Evolutionary conservation across 352 stramenopile genomes (phyloP).

Genomic region (Peronospora destructor): DNA sequence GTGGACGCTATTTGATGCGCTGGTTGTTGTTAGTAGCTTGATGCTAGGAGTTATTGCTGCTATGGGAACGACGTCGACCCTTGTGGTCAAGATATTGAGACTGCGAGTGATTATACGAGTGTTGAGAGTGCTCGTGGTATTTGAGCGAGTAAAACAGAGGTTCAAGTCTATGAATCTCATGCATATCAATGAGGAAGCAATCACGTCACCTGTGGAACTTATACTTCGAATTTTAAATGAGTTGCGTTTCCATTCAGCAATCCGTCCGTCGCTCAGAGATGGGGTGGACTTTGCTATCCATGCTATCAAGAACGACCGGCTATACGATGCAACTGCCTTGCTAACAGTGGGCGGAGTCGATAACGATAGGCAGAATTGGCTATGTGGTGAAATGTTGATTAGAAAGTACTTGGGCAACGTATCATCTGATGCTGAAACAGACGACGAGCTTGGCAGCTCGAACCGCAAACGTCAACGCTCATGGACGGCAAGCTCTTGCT

Average conservation of each 20-base stretch:
- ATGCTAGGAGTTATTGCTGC: slow-evolving; percentile 62
- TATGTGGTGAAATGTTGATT: slow-evolving; percentile 69
- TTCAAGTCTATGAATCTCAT: slow-evolving; percentile 69
- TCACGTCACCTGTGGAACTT: slow-evolving; percentile 74
- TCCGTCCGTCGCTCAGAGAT: slow-evolving; percentile 40
- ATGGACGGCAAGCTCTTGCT: slow-evolving; percentile 18
- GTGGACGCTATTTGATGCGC: slow-evolving; percentile 75
- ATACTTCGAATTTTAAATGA: slow-evolving; percentile 71
- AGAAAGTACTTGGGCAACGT: slow-evolving; percentile 64
- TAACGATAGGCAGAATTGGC: slow-evolving; percentile 79
- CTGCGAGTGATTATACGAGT: slow-evolving; percentile 74
- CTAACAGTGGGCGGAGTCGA: slow-evolving; percentile 63
- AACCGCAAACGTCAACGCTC: slow-evolving; percentile 18
- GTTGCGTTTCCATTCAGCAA: slow-evolving; percentile 65
- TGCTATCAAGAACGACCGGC: slow-evolving; percentile 78
- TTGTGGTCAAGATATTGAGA: slow-evolving; percentile 67
- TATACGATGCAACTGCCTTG: slow-evolving; percentile 77
- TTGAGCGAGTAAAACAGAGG: slow-evolving; percentile 79
- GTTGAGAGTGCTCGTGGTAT: slow-evolving; percentile 77
- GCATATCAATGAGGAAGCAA: slow-evolving; percentile 48
- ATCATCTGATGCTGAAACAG: slow-evolving; percentile 38
- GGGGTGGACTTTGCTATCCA: slow-evolving; percentile 81
- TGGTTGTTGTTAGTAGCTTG: slow-evolving; percentile 78
- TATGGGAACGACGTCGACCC: slow-evolving; percentile 39
- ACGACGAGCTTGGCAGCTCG: slow-evolving; percentile 13